Base-by-base conservation (phyloP, 495 filamentous ascomycete species). In the Aspergillus cristatus region DNA sequence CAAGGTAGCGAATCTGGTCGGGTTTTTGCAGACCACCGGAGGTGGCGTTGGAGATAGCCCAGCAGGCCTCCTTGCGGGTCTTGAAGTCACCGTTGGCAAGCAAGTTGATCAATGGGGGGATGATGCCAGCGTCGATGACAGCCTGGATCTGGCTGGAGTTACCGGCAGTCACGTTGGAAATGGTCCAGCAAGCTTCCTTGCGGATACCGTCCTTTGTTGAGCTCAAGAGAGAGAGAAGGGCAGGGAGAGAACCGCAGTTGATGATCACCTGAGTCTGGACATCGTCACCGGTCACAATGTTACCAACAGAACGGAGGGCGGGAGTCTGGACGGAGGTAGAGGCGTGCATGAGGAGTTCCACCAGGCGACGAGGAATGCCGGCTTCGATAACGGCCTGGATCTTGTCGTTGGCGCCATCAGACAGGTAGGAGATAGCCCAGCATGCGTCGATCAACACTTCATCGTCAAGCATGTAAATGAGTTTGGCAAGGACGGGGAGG, bases 171-270 rank as follows among this genome's bases (percentile, higher is more conserved):
- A 99, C 81, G 70, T 99, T 99, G 48, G 88, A 95, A 48, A 99
- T 99, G 18, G 93, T 99, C 93, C 93, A 99, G 75, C 93, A 99
- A 18, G 93, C 93, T 62, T 99, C 93, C 71, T 99, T 99, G 38
- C 93, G 87, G 43, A 99, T 99, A 8, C 93, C 93, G 51, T 99
- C 93, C 72, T 99, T 99, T 55, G 81, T 84, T 37, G 91, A 97
- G 68, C 87, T 84, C 37, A 99, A 72, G 7, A 99, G 81, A 16
- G 89, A 89, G 18, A 96, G 73, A 14, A 99, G 73, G 40, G 89
- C 94, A 26, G 89, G 82, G 11, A 99, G 72, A 34, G 93, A 79
- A 34, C 93, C 93, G 52, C 86, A 94, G 75, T 99, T 99, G 60
- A 99, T 97, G 60, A 99, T 96, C 37, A 99, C 87, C 57, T 99